phyloP scores from a whole-genome alignment of 768 basidiomycete genomes.

The Guyanaporus albipodus region DNA sequence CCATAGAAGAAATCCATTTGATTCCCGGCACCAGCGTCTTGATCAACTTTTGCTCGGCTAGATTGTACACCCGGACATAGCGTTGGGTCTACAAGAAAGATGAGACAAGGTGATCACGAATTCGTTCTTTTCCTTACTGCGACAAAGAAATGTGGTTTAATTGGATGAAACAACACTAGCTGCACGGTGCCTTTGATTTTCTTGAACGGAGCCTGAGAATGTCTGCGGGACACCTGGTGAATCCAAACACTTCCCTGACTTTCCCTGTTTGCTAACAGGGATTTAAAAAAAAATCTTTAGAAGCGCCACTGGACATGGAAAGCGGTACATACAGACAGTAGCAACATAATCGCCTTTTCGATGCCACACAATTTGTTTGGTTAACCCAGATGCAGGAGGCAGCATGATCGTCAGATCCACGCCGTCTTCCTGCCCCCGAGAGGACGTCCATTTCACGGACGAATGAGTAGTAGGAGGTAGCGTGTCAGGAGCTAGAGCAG shows the following conservation, averaged over 20 bases:
- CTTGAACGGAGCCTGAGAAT: slow-evolving; percentile 97
- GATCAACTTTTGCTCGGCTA: slow-evolving; percentile 87
- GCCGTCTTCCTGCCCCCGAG: slow-evolving; percentile 43
- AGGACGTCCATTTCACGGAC: slow-evolving; percentile 66
- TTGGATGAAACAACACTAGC: slow-evolving; percentile 90
- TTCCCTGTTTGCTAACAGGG: slow-evolving; percentile 52
- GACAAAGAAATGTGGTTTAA: slow-evolving; percentile 94
- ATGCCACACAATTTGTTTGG: slow-evolving; percentile 89
- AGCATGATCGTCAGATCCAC: slow-evolving; percentile 60
- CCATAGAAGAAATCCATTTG: slow-evolving; percentile 96
- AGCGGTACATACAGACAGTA: slow-evolving; percentile 74
- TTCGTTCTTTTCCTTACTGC: slow-evolving; percentile 58
- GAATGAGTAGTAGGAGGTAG: slow-evolving; percentile 61
- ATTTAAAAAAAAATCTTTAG: slow-evolving; percentile 9
- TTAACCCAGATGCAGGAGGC: slow-evolving; percentile 61
- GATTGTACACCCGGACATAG: slow-evolving; percentile 92
- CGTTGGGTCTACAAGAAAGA: slow-evolving; percentile 73
- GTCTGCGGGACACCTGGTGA: slow-evolving; percentile 88
- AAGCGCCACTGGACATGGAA: slow-evolving; percentile 4
- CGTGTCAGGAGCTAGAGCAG: slow-evolving; percentile 58
- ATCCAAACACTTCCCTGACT: slow-evolving; percentile 88
- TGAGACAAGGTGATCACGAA: slow-evolving; percentile 11
- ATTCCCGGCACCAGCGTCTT: slow-evolving; percentile 96
- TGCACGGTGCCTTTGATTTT: slow-evolving; percentile 91
- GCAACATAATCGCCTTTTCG: slow-evolving; percentile 93